phyloP scores from a whole-genome alignment of 805 yeast genomes.

The Candida pseudoglaebosa region DNA sequence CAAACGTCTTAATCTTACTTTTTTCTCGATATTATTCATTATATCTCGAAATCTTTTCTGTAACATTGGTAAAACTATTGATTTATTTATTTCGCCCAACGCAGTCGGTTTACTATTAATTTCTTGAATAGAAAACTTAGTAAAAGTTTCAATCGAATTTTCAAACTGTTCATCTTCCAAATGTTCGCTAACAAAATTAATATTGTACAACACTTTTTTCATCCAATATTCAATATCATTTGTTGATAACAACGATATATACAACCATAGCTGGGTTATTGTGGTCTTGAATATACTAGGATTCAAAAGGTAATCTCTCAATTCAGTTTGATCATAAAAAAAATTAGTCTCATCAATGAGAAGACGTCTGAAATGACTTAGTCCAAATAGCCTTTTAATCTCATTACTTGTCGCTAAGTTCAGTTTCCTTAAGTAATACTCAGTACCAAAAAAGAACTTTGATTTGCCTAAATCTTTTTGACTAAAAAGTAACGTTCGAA shows the following conservation, averaged over 20 bases:
- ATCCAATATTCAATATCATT: constrained; percentile 5
- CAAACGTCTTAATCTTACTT: neutral
- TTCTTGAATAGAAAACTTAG: constrained; percentile 4
- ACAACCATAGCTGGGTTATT: constrained; percentile 17
- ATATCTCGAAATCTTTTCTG: neutral
- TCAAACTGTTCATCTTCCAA: constrained; percentile 4
- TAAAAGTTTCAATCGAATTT: constrained; percentile 11
- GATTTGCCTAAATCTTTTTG: neutral
- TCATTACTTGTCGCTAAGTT: neutral
- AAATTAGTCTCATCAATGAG: constrained; percentile 2
- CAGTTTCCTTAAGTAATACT: neutral
- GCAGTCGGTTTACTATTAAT: neutral
- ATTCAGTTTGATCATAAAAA: neutral
- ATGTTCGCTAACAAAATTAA: neutral
- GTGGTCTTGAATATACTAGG: constrained; percentile 1
- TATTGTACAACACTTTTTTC: neutral
- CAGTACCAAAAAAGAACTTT: neutral
- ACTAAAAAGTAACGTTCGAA: neutral
- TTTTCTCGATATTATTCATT: neutral
- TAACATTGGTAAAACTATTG: neutral
- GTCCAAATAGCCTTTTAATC: neutral
- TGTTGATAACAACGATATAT: constrained; percentile 11
- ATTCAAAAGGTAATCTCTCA: neutral
- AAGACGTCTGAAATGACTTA: neutral
- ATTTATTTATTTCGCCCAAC: neutral